Percentiles rank a stretch among this genome's conserved stretches.
Conservation (phyloP, 805 yeast species). For the Starmerella roubikii region DNA sequence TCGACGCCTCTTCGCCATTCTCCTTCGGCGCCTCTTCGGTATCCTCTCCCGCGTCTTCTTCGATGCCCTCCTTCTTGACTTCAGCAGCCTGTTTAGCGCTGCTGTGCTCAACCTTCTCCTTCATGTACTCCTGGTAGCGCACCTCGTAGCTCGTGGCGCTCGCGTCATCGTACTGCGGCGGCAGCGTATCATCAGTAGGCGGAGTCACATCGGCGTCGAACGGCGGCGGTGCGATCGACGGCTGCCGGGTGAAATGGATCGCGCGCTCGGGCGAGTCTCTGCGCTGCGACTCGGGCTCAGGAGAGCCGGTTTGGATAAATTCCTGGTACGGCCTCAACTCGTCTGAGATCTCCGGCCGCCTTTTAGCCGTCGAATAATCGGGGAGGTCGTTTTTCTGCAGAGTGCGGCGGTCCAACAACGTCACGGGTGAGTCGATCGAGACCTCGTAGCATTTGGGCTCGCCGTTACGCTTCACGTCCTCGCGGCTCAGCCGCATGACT, state of each 20-base stretch:
- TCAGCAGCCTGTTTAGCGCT: too few relatives aligned
- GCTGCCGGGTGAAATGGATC: conserved; percentile 39
- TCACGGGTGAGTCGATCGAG: conserved; percentile 88
- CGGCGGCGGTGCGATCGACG: conserved; percentile 51
- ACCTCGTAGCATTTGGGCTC: conserved; percentile 89
- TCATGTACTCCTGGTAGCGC: conserved; percentile 16
- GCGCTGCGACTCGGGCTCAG: background rate
- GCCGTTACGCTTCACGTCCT: conserved; percentile 33
- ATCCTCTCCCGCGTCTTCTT: background rate
- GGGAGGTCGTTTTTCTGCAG: conserved; percentile 28
- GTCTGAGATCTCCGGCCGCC: conserved; percentile 4
- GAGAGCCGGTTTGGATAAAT: conserved; percentile 10
- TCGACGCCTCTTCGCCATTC: too few relatives aligned
- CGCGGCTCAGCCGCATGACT: conserved; percentile 60
- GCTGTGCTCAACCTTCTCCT: background rate
- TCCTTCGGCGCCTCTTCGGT: too few relatives aligned
- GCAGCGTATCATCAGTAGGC: conserved; percentile 23
- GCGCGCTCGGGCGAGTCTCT: conserved; percentile 29
- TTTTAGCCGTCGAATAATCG: conserved; percentile 20
- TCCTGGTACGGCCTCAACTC: conserved; percentile 17
- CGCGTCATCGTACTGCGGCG: conserved; percentile 21
- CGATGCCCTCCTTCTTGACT: background rate
- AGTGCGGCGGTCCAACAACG: conserved; percentile 54
- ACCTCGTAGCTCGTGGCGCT: conserved; percentile 13
- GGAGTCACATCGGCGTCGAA: conserved; percentile 36